A percentile compares a stretch with the other conserved stretches of the same genome.
Evolutionary conservation across 495 filamentous ascomycete species (phyloP).

Genomic region (Penicillium malachiteum): DNA sequence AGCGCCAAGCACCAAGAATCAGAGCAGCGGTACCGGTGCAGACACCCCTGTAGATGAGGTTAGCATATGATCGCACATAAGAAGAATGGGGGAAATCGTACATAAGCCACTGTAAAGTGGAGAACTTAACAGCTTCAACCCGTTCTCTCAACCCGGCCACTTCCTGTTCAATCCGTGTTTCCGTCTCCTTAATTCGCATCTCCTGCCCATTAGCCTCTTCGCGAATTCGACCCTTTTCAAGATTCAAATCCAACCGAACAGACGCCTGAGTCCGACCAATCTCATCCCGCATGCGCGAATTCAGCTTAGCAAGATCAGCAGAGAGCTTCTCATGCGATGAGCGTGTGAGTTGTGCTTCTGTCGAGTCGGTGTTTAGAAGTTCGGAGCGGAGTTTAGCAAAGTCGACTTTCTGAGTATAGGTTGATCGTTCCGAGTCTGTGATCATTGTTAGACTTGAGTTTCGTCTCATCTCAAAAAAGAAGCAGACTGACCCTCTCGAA

Average conservation of each 20-base stretch:
- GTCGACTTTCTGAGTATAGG: conserved; percentile 98
- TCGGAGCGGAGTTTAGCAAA: conserved; percentile 98
- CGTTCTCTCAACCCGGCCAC: conserved; percentile 86
- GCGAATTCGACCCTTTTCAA: conserved; percentile 95
- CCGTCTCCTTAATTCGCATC: conserved; percentile 97
- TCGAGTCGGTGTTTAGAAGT: conserved; percentile 84
- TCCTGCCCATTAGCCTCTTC: conserved; percentile 97
- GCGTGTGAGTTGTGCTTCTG: conserved; percentile 82
- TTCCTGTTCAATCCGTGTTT: conserved; percentile 97
- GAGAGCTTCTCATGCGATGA: conserved; percentile 89
- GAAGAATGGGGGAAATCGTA: conserved; percentile 28
- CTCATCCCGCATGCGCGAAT: conserved; percentile 85
- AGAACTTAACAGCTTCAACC: conserved; percentile 96
- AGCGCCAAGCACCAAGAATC: conserved; percentile 92
- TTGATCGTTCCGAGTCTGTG: conserved; percentile 60
- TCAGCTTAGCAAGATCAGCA: conserved; percentile 92
- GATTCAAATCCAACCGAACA: conserved; percentile 86
- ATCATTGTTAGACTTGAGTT: too few species aligned
- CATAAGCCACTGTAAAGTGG: conserved; percentile 97
- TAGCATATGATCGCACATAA: conserved; percentile 15
- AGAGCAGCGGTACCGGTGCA: conserved; percentile 91
- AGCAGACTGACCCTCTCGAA: conserved; percentile 68
- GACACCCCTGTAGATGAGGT: conserved; percentile 63
- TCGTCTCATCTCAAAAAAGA: not conserved
- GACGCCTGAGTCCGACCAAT: conserved; percentile 89